Base-by-base conservation (phyloP, 164 flowering plant species). In the Vitis cinerea region DNA sequence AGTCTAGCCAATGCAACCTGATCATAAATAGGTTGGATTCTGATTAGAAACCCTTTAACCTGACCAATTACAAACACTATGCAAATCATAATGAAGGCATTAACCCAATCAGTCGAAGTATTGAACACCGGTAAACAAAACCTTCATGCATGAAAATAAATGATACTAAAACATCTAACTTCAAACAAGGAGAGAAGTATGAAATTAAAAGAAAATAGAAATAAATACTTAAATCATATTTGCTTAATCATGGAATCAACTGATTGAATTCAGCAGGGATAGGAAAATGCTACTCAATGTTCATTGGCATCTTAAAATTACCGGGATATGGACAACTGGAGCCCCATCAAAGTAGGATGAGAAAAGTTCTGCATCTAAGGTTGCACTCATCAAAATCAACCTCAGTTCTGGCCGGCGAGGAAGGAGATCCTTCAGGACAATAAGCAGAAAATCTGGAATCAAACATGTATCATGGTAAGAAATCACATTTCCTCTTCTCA, bases 371-470 rank as follows among this genome's bases (percentile, higher is more conserved):
- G 94, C 91, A 81, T 93, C 91, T 72, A 91, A 69, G 37, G 97
- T 88, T 64, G 98, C 97, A 85, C 98, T 93, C 98, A 93, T 93
- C 83, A 93, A 72, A 78, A 93, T 84, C 70, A 93, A 65, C 83
- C 80, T 87, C 69, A 93, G 52, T 56, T 93, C 97, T 27, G 96
- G 93, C 50, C 94, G 85, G 63, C 80, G 93, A 61, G 90, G 91
- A 64, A 93, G 91, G 59, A 93, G 87, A 65, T 91, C 98, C 70
- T 89, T 93, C 10, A 93, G 83, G 67, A 93, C 86, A 76, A 93
- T 87, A 17, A 93, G 92, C 70, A 93, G 84, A 79, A 93, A 91
- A 85, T 93, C 98, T 93, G 85, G 48, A 63, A 79, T 19, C 59
- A 71, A 70, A 73, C 14, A 29, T 49, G 13, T 9, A 68, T 47